phyloP scores from a whole-genome alignment of 805 yeast species.

The Myxozyma lipomycoides region DNA sequence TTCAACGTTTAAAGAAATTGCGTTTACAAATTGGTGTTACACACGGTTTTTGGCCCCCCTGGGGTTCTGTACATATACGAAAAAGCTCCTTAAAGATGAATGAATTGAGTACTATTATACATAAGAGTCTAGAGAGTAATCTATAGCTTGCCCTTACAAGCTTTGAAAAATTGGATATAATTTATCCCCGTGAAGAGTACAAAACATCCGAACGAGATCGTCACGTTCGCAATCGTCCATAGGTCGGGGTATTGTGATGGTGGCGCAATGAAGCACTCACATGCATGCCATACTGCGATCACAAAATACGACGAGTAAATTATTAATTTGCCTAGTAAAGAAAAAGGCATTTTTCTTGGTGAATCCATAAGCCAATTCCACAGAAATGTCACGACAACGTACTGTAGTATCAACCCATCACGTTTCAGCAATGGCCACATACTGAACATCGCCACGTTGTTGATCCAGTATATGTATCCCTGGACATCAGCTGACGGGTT shows the following conservation, averaged over 20 bases:
- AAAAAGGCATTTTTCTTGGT: constrained; percentile 47
- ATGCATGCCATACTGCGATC: constrained; percentile 49
- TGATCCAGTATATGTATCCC: constrained; percentile 66
- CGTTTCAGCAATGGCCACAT: constrained; percentile 80
- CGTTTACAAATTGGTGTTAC: background rate
- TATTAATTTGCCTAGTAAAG: constrained; percentile 47
- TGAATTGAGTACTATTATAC: background rate
- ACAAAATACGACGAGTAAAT: constrained; percentile 47
- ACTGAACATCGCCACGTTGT: constrained; percentile 74
- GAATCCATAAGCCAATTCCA: constrained; percentile 76
- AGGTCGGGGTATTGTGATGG: constrained; percentile 63
- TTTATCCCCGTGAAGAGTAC: constrained; percentile 78
- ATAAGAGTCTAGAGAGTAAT: too few species aligned
- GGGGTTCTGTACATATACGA: too few species aligned
- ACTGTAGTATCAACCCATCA: constrained; percentile 73
- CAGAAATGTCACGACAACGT: constrained; percentile 53
- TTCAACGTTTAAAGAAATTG: constrained; percentile 46
- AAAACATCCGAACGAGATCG: constrained; percentile 73
- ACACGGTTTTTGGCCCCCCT: too few species aligned
- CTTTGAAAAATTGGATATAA: constrained; percentile 48
- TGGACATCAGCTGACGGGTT: constrained; percentile 12
- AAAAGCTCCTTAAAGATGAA: too few species aligned
- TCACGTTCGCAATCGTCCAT: constrained; percentile 74
- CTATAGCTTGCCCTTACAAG: constrained; percentile 1
- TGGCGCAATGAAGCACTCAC: constrained; percentile 45